These are phyloP conservation scores for Apiospora rasikravindrae DNA, from an alignment of 2,329 filamentous ascomycete species.

Conservation along the genomic window DNA sequence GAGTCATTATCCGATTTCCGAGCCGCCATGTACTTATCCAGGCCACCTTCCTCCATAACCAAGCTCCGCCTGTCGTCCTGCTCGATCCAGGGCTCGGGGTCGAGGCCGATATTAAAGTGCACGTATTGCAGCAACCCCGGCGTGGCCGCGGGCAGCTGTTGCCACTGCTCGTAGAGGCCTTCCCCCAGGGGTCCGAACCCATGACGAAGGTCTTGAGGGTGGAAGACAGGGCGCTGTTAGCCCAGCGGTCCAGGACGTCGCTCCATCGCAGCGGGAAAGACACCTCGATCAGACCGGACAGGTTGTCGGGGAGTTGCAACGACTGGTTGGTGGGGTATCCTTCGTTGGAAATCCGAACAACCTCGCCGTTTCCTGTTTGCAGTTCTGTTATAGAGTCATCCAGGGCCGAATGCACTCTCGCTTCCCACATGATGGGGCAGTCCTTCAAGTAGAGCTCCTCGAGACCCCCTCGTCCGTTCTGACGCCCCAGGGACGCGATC, in stretches of 20 bases:
- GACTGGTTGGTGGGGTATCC: background rate
- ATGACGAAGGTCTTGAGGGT: background rate
- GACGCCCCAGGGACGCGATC: constrained; percentile 44
- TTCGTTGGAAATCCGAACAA: background rate
- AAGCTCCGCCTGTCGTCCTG: background rate
- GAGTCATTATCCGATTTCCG: background rate
- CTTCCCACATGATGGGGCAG: constrained; percentile 42
- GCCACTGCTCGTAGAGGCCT: constrained; percentile 10
- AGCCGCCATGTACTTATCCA: background rate
- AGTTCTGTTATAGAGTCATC: constrained; percentile 18
- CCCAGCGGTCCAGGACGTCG: constrained; percentile 21
- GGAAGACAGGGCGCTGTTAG: background rate
- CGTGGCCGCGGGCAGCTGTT: background rate
- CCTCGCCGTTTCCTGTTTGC: background rate
- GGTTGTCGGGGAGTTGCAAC: background rate
- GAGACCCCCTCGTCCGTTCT: constrained; percentile 39
- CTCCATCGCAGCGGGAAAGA: constrained; percentile 22
- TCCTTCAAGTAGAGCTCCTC: constrained; percentile 49
- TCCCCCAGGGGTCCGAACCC: background rate
- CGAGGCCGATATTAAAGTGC: constrained; percentile 18
- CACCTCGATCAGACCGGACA: background rate
- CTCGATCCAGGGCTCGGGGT: constrained; percentile 13
- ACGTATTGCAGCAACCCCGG: constrained; percentile 18
- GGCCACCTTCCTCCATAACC: background rate
- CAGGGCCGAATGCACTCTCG: constrained; percentile 11